Evolutionary conservation across 2,329 filamentous ascomycete genomes (phyloP).

Genomic region (Phoma sp.): DNA sequence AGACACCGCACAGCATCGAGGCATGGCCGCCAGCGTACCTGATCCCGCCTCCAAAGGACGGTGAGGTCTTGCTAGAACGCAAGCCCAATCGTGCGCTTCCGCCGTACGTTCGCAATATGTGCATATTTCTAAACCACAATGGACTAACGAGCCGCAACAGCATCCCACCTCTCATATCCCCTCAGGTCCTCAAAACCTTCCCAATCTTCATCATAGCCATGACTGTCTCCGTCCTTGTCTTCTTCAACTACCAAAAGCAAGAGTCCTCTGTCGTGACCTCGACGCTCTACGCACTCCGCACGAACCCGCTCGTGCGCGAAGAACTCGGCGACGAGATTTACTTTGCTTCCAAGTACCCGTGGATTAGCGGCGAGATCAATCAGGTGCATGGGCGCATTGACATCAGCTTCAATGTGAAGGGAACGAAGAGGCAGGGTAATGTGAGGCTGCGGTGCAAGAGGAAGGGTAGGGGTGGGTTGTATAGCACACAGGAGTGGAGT

Average conservation of each 20-base stretch:
- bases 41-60: slow-evolving; percentile 46
- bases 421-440: slow-evolving; percentile 71
- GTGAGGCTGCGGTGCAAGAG: slow-evolving; percentile 84
- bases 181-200: slow-evolving; percentile 64
- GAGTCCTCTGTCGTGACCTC: slow-evolving; percentile 83
- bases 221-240: slow-evolving; percentile 75
- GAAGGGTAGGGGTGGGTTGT: slow-evolving; percentile 71
- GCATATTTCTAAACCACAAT: not conserved
- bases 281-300: slow-evolving; percentile 90
- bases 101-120: slow-evolving; percentile 30
- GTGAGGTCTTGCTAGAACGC: slow-evolving; percentile 44
- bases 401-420: slow-evolving; percentile 86
- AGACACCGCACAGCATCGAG: slow-evolving; percentile 46
- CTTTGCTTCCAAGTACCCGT: slow-evolving; percentile 58
- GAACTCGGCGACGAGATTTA: slow-evolving; percentile 76
- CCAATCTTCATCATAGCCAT: slow-evolving; percentile 82
- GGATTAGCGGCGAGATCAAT: slow-evolving; percentile 75
- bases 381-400: slow-evolving; percentile 91
- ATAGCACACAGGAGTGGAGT: slow-evolving; percentile 91
- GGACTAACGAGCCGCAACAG: slow-evolving; percentile 26
- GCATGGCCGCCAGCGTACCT: slow-evolving; percentile 46
- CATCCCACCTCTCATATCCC: slow-evolving; percentile 45
- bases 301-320: slow-evolving; percentile 75
- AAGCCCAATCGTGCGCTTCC: slow-evolving; percentile 45
- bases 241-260: slow-evolving; percentile 99